Base-by-base conservation (phyloP, 31 red algal genomes). In the Bonnemaisonia californica region DNA sequence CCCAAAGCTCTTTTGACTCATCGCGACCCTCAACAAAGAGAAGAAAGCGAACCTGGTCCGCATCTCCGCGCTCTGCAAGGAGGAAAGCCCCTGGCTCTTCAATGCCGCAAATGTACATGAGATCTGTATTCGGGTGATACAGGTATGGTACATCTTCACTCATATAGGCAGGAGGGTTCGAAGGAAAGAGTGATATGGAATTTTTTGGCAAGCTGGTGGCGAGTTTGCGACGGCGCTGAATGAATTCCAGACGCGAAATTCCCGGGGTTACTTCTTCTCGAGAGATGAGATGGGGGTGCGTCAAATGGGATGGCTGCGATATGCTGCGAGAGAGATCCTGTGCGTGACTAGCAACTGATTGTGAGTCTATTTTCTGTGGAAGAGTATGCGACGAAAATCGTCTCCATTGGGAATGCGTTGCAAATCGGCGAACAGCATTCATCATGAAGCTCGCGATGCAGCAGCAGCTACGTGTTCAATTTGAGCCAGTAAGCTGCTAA, bases 51-150 rank as follows among this genome's bases (percentile, higher is more conserved):
- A 42, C 73, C 12, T 83, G 19, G 16, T 70, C 47, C 13, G 34
- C 65, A 55, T 71, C 59, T 11, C 9, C 16, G 42, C 81, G 79
- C 32, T 92, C 71, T 0, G 57, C 62, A 28, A 96, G 31, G 16
- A 96, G 60, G 54, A 86, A 54, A 22, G 77, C 34, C 19, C 79
- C 73, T 9, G 83, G 94, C 63, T 96, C 89, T n/a, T 61, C 57
- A n/a, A 83, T 88, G 28, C 94, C 94, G 36, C 62, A 71, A 31
- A 92, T 41, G 62, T 96, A 96, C 66, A 81, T 76, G 4, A 96
- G 64, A 38, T 96, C 83, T 38, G 94, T 92, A 54, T 91, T 89
- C 24, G 80, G 94, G 42, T 88, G 87, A 62, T 88, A 96, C 34
- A 80, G 60, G 47, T 88, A 86, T 23, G 94, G 94, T 2, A 96